Base-by-base conservation (phyloP, 2,329 filamentous ascomycete genomes). In the Bertia moriformis region DNA sequence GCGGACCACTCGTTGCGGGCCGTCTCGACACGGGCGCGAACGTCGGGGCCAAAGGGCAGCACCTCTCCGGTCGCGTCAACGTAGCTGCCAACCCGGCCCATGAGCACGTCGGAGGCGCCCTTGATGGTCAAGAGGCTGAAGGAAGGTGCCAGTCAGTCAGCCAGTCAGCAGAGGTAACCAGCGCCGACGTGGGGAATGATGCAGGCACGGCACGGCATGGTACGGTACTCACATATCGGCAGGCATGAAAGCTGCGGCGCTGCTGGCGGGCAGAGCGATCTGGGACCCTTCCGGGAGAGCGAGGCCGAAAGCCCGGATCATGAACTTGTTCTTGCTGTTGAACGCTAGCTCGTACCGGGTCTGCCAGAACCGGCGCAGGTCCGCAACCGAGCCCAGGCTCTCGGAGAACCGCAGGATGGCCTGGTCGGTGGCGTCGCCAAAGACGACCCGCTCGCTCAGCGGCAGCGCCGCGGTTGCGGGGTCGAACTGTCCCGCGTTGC, bases 311-410 rank as follows among this genome's bases (percentile, higher is more conserved):
- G 32, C 17, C 22, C 73, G 67, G 40, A 87, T 71, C 74, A 86
- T 87, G 52, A 77, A 87, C 56, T 88, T 88, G 59, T 86, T 87
- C 62, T 84, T 84, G 58, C 78, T 84, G 60, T 87, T 87, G 55
- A 88, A 88, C 0, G 78, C 72, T 19, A 84, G 61, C 40, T 81
- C 74, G 47, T 76, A 86, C 2, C 71, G 67, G 39, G 71, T 76
- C 39, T 69, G 68, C 78, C 79, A 86, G 44, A 67, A 63, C 13
- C 65, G 62, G 4, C 76, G 69, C 4, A 81, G 58, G 38, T 79
- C 68, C 1, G 66, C 56, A 0, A 83, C 73, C 0, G 71, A 60
- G 0, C 70, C 70, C 0, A 87, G 62, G 3, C 62, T 61, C 53
- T 87, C 80, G 0, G 80, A 75, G 41, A 88, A 79, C 40, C 81